phyloP scores from a whole-genome alignment of 2,329 filamentous ascomycete species.

The Penicillium sp. region DNA sequence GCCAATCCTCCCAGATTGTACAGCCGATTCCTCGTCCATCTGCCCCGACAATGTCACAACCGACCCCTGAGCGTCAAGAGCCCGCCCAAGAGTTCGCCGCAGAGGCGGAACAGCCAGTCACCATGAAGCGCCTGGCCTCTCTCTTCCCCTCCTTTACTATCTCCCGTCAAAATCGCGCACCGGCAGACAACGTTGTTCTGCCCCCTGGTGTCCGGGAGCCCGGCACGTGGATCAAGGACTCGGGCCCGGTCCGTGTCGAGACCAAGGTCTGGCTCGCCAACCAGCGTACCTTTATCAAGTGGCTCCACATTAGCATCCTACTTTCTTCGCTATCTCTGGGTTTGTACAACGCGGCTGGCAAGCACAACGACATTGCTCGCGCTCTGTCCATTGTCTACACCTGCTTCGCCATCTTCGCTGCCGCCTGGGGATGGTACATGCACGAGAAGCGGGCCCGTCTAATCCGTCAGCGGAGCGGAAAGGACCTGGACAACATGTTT shows the following conservation, averaged over 20 bases:
- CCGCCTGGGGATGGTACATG: conserved; percentile 78
- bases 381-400: conserved; percentile 74
- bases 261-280: conserved; percentile 98
- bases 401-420: conserved; percentile 69
- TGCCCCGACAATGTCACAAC: no score
- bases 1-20: no score
- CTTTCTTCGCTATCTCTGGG: conserved; percentile 75
- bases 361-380: conserved; percentile 63
- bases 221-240: conserved; percentile 83
- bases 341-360: conserved; percentile 77
- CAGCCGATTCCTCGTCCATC: conserved; percentile 42
- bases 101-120: no score
- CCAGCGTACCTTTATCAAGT: conserved; percentile 95
- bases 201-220: conserved; percentile 82
- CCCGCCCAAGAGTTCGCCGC: no score
- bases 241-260: conserved; percentile 82
- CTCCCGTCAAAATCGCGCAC: no score
- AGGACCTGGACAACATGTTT: conserved; percentile 81
- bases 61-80: no score
- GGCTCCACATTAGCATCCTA: conserved; percentile 88
- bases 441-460: conserved; percentile 65
- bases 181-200: conserved; percentile 64
- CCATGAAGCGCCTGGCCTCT: no score
- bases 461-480: conserved; percentile 77
- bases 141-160: conserved; percentile 76